Evolutionary conservation across 352 stramenopile species (phyloP), one percentile per base, ranked within the genome.

Genomic region (Globisporangium canariense): DNA sequence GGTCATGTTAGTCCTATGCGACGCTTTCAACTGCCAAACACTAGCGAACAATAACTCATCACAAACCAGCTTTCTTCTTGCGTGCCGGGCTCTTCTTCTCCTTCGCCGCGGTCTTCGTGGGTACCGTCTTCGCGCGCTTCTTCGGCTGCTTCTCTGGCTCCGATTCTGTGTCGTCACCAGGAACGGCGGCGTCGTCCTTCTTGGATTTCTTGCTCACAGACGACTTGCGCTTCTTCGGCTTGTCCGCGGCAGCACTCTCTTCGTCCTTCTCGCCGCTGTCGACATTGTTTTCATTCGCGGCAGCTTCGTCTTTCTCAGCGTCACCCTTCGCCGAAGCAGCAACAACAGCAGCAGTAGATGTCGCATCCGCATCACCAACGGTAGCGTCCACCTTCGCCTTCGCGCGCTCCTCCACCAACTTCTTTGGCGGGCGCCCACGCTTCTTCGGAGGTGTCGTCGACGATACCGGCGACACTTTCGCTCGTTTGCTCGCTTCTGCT

Each of bases 61-160:
- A n/a, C 10, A 18, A 58, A 77, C 68, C 63, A 14, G 52, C 60
- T 62, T 85, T 87, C 65, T 83, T 76, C 66, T 73, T 83, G n/a
- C 76, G 75, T 0, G 66, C 77, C 53, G 62, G 51, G n/a, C 50
- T 75, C 63, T 68, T 71, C 69, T 71, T 86, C 46, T 43, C 54
- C 32, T 49, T 67, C 9, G 60, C 41, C 7, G 63, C 47, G 14
- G 54, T 41, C 34, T 51, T 55, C 22, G 60, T 36, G 20, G 58
- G 13, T 8, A 55, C 20, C 38, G 52, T 70, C 63, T 83, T 78
- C 28, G 70, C 68, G 6, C 69, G 67, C 59, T 87, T 87, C 60
- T 77, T 80, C 9, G 76, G 68, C 61, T 80, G 63, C 45, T 71
- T 81, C 57, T 83, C 76, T 3, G 70, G 70, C 60, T 87, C 76